Evolutionary conservation across 2,329 filamentous ascomycete genomes (phyloP).

Genomic region (Colletotrichum tropicicola): DNA sequence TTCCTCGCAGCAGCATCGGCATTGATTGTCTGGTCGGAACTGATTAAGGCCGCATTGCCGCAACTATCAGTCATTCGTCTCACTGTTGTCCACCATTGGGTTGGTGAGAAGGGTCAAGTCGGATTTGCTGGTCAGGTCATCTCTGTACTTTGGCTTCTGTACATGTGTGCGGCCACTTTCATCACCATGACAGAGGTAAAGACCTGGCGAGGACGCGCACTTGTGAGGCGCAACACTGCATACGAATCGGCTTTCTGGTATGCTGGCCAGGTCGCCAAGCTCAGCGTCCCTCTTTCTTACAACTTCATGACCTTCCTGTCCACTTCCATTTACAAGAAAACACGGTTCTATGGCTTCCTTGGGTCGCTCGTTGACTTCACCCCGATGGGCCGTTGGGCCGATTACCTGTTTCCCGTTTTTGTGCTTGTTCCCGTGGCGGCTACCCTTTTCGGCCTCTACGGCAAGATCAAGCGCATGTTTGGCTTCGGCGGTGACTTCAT

Average conservation of each 20-base stretch:
- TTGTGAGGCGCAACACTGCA: slow-evolving; percentile 91
- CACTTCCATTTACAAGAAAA: slow-evolving; percentile 74
- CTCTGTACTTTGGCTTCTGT: slow-evolving; percentile 88
- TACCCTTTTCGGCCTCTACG: slow-evolving; percentile 89
- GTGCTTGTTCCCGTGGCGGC: slow-evolving; percentile 87
- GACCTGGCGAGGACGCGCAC: slow-evolving; percentile 94
- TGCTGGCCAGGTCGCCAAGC: slow-evolving; percentile 87
- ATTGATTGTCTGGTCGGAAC: slow-evolving; percentile 91
- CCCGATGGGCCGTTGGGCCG: slow-evolving; percentile 83
- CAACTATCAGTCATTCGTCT: slow-evolving; percentile 75
- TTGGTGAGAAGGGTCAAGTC: slow-evolving; percentile 76
- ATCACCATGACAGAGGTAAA: slow-evolving; percentile 91
- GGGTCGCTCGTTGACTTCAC: slow-evolving; percentile 86
- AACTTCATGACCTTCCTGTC: slow-evolving; percentile 95
- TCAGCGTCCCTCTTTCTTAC: slow-evolving; percentile 92
- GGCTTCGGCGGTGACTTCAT: slow-evolving; percentile 81
- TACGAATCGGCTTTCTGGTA: slow-evolving; percentile 97
- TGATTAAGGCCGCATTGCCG: slow-evolving; percentile 84
- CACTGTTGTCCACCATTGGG: slow-evolving; percentile 79
- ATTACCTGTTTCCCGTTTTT: slow-evolving; percentile 87
- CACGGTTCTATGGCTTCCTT: slow-evolving; percentile 88
- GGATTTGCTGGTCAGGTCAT: slow-evolving; percentile 88
- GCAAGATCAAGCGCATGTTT: slow-evolving; percentile 77
- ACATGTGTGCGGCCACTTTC: slow-evolving; percentile 93
- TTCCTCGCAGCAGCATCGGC: slow-evolving; percentile 79